Evolutionary conservation across 108 stramenopile species (phyloP).

Genomic region (Parietichytrium sp.): DNA sequence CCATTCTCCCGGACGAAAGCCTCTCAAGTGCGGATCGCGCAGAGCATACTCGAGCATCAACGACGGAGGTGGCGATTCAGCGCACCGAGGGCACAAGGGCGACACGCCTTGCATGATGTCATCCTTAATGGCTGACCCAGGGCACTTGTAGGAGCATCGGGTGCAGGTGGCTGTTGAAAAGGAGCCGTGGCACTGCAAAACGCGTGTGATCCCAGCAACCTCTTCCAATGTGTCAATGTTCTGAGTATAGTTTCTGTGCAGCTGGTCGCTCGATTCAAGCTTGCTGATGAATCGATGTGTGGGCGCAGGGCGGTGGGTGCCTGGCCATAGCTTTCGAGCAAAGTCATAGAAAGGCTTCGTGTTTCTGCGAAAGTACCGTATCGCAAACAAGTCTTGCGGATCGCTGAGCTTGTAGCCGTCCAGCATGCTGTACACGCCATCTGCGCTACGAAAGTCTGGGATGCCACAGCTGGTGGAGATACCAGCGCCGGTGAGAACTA

Average conservation of each 20-base stretch:
- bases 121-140: constrained; percentile 44
- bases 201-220: constrained; percentile 73
- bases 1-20: neutral
- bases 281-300: constrained; percentile 82
- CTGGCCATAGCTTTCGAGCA: constrained; percentile 76
- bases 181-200: constrained; percentile 87
- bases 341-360: constrained; percentile 52
- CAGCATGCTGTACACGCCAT: constrained; percentile 85
- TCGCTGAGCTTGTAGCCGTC: constrained; percentile 51
- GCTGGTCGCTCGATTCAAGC: constrained; percentile 69
- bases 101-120: neutral
- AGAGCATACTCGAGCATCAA: constrained; percentile 46
- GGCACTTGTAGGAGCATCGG: constrained; percentile 38
- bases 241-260: constrained; percentile 82
- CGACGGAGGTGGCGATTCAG: neutral
- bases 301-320: constrained; percentile 73
- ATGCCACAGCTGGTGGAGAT: constrained; percentile 84
- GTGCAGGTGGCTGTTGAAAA: constrained; percentile 54
- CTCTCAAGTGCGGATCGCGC: constrained; percentile 26
- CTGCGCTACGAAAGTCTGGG: constrained; percentile 92
- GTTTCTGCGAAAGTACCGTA: constrained; percentile 49
- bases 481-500: constrained; percentile 92
- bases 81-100: constrained; percentile 24
- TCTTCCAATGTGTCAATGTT: constrained; percentile 87
- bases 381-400: constrained; percentile 55